Conservation (phyloP, 257 asterid genomes). For the Misopates orontium region DNA sequence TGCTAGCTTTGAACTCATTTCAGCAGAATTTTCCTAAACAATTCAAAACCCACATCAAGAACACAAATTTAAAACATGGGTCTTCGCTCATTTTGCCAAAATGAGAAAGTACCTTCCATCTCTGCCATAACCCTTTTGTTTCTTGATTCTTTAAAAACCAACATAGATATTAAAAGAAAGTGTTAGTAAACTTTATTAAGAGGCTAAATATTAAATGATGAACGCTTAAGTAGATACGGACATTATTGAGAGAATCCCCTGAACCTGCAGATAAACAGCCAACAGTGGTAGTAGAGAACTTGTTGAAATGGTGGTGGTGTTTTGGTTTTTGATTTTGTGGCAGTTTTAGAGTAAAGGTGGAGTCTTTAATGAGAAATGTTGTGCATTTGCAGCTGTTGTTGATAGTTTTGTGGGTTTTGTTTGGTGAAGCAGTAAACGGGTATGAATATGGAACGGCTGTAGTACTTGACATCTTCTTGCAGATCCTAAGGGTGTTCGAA, state of each 20-base stretch:
- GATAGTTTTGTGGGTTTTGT: conserved; percentile 6
- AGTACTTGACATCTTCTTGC: conserved; percentile 15
- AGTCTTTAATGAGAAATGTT: background rate
- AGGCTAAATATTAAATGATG: background rate
- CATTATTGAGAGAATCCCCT: conserved; percentile 30
- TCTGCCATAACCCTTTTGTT: conserved; percentile 39
- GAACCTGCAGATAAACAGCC: conserved; percentile 30
- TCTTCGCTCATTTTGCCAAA: background rate
- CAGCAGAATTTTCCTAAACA: conserved; percentile 38
- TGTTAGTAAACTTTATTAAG: background rate
- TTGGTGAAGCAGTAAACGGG: background rate
- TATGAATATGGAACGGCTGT: background rate
- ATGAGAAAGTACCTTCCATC: conserved; percentile 39
- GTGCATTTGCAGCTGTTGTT: background rate
- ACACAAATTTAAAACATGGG: background rate
- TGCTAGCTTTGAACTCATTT: conserved; percentile 44
- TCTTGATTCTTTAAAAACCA: conserved; percentile 27
- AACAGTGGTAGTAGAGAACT: background rate
- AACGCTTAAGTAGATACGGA: conserved; percentile 15
- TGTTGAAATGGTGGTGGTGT: background rate
- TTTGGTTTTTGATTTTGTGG: background rate
- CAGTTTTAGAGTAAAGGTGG: background rate
- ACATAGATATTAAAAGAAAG: background rate
- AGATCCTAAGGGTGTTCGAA: background rate
- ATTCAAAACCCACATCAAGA: background rate